phyloP scores from a whole-genome alignment of 192 early-diverging fungal genomes.

The Blastocladiella britannica region DNA sequence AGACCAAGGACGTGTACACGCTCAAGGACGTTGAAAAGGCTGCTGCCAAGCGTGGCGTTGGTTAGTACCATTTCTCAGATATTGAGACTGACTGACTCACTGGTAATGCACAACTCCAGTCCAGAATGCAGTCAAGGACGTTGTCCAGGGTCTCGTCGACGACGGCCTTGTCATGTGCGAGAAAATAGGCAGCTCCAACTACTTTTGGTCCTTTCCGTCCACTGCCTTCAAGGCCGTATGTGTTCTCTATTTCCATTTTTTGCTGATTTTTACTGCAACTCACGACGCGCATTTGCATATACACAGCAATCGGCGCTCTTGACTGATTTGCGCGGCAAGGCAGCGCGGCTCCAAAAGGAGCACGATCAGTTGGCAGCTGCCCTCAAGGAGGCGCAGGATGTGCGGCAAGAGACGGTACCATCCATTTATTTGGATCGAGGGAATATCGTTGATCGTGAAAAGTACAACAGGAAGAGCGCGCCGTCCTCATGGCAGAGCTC shows the following conservation, averaged over 20 bases:
- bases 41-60: conserved; percentile 62
- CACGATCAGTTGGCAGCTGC: conserved; percentile 18
- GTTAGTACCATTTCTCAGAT: conserved; percentile 13
- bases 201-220: conserved; percentile 77
- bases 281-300: neutral
- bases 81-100: neutral
- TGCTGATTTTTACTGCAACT: conserved; percentile 2
- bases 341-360: conserved; percentile 19
- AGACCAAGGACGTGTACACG: conserved; percentile 44
- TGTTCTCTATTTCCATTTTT: neutral
- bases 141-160: conserved; percentile 58
- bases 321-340: conserved; percentile 22
- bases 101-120: conserved; percentile 18
- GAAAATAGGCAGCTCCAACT: conserved; percentile 79
- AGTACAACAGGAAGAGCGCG: conserved; percentile 31
- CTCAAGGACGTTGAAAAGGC: conserved; percentile 69
- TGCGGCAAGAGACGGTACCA: conserved; percentile 42
- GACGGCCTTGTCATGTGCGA: conserved; percentile 57
- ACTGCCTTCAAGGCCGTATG: conserved; percentile 30
- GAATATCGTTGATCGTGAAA: conserved; percentile 4
- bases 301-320: conserved; percentile 26
- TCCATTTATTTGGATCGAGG: neutral
- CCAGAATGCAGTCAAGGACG: conserved; percentile 56
- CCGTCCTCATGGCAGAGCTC: conserved; percentile 23
- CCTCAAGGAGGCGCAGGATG: conserved; percentile 26